These are phyloP conservation scores for Ceratocystis harringtonii DNA, from an alignment of 2,329 filamentous ascomycete genomes.

Conservation along the genomic window DNA sequence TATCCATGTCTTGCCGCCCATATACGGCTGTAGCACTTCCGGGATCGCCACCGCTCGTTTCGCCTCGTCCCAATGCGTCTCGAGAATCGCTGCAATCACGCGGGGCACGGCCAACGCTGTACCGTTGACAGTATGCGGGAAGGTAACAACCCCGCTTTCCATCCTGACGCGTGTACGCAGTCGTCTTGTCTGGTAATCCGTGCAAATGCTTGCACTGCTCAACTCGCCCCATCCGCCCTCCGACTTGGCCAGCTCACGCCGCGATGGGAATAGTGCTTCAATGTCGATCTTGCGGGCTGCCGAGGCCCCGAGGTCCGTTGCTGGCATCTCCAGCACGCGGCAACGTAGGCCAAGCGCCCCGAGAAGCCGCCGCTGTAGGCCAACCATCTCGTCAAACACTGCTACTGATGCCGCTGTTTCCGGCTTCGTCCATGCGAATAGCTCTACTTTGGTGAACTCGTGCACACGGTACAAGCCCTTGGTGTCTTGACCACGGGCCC, in stretches of 20 bases:
- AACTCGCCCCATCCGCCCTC: constrained; percentile 82
- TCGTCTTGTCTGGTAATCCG: constrained; percentile 81
- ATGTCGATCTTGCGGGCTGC: constrained; percentile 82
- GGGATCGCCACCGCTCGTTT: constrained; percentile 57
- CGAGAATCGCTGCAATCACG: constrained; percentile 74
- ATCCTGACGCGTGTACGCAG: constrained; percentile 64
- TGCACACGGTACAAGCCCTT: constrained; percentile 95
- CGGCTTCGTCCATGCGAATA: constrained; percentile 80
- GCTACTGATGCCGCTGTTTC: constrained; percentile 34
- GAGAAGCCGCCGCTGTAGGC: constrained; percentile 75
- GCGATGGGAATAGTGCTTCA: constrained; percentile 82
- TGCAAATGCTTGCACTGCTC: constrained; percentile 78
- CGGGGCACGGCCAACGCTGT: constrained; percentile 85
- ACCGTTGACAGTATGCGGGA: constrained; percentile 84
- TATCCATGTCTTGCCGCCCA: constrained; percentile 61
- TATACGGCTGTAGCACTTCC: constrained; percentile 64
- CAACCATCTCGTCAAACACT: constrained; percentile 72
- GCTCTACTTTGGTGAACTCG: constrained; percentile 96
- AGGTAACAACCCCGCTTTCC: constrained; percentile 51
- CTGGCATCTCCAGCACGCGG: constrained; percentile 85
- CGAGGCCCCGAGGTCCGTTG: constrained; percentile 73
- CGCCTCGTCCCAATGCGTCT: constrained; percentile 74
- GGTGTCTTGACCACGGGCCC: constrained; percentile 73
- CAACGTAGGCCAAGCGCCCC: constrained; percentile 63
- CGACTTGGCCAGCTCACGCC: constrained; percentile 31